phyloP scores from a whole-genome alignment of 345 rosid species.

The Populus simonii region DNA sequence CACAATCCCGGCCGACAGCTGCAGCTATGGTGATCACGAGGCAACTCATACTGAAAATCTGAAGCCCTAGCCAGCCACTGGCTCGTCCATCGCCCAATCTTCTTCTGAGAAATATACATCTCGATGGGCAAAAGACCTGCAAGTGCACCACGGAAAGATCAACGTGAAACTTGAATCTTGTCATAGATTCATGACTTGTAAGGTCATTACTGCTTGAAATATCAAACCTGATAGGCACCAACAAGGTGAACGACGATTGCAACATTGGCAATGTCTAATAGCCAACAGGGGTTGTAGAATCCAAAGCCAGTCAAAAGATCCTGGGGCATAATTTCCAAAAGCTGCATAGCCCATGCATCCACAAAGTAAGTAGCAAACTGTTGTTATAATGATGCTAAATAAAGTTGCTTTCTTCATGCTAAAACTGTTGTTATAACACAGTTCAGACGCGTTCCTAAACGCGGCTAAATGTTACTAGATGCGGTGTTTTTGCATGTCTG shows the following conservation, averaged over 20 bases:
- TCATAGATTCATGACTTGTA: not conserved
- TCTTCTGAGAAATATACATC: conserved; percentile 46
- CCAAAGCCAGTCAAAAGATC: conserved; percentile 77
- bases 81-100: conserved; percentile 35
- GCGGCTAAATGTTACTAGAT: no score
- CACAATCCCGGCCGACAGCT: conserved; percentile 54
- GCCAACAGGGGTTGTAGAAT: conserved; percentile 82
- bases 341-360: conserved; percentile 86
- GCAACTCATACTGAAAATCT: conserved; percentile 40
- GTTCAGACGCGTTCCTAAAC: no score
- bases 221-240: conserved; percentile 17
- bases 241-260: conserved; percentile 70
- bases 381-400: conserved; percentile 45
- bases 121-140: conserved; percentile 52
- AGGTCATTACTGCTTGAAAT: not conserved
- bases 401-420: conserved; percentile 64
- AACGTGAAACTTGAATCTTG: not conserved
- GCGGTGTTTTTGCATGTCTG: no score
- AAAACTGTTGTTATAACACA: no score
- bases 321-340: conserved; percentile 71
- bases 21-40: conserved; percentile 37
- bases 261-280: conserved; percentile 14
- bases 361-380: conserved; percentile 61
- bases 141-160: not conserved
- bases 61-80: conserved; percentile 47